Conservation (phyloP, 768 basidiomycete species). For the Symmetrospora coprosmae region DNA sequence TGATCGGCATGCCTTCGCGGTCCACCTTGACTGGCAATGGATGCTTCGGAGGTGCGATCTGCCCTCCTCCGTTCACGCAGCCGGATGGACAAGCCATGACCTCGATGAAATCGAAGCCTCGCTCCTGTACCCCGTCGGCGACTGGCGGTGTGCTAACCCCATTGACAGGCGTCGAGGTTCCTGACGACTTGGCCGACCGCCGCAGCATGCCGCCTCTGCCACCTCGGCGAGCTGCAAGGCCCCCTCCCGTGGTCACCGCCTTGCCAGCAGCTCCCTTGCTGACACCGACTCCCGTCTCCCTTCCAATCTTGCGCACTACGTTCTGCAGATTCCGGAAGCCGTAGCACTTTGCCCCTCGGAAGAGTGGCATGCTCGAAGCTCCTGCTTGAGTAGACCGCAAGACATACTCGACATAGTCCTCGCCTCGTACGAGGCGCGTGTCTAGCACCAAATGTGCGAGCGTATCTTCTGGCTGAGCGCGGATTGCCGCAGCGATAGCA, state of each 20-base stretch:
- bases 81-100: conserved; percentile 99
- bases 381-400: conserved; percentile 23
- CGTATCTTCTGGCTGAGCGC: conserved; percentile 30
- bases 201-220: neutral
- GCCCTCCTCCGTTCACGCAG: conserved; percentile 94
- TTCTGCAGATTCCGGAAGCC: conserved; percentile 96
- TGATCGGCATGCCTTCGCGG: conserved; percentile 31
- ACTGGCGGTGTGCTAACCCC: neutral
- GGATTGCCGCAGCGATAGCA: conserved; percentile 49
- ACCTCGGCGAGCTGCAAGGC: conserved; percentile 8
- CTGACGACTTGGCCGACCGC: neutral
- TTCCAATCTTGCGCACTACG: conserved; percentile 81
- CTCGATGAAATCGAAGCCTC: conserved; percentile 73
- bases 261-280: conserved; percentile 55
- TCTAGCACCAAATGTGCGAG: conserved; percentile 26
- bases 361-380: conserved; percentile 49
- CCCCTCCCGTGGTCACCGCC: conserved; percentile 33
- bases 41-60: conserved; percentile 42
- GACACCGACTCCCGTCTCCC: conserved; percentile 60
- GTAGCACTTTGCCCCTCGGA: conserved; percentile 89
- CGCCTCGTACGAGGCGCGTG: conserved; percentile 34
- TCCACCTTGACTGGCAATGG: conserved; percentile 20
- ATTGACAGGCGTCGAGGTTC: conserved; percentile 19
- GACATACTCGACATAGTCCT: conserved; percentile 38
- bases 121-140: conserved; percentile 8